Conservation (phyloP, 768 basidiomycete genomes). For the Lactarius hatsudake region DNA sequence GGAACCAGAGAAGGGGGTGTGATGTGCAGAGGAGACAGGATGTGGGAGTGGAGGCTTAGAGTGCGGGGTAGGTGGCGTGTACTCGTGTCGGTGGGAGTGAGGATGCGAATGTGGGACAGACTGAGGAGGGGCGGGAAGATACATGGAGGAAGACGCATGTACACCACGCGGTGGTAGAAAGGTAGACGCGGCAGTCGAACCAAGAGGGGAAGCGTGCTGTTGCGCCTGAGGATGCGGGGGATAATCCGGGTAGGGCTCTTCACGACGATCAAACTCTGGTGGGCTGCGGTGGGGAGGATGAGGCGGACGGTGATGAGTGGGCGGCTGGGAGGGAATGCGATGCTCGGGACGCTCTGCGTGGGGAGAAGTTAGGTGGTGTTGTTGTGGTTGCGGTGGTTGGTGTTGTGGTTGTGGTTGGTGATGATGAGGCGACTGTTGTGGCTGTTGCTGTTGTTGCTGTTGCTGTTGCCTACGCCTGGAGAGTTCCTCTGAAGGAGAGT, state of each 20-base stretch:
- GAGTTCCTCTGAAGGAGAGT: constrained; percentile 62
- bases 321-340: constrained; percentile 26
- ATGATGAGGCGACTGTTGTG: constrained; percentile 28
- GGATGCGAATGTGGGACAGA: constrained; percentile 27
- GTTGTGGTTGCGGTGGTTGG: constrained; percentile 31
- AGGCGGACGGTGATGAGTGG: constrained; percentile 26
- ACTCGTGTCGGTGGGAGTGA: constrained; percentile 25
- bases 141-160: constrained; percentile 22
- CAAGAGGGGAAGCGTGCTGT: constrained; percentile 18
- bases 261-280: constrained; percentile 26
- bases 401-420: constrained; percentile 35
- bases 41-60: constrained; percentile 16
- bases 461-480: constrained; percentile 31
- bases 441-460: constrained; percentile 30
- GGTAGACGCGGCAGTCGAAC: background rate
- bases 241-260: constrained; percentile 22
- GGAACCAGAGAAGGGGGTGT: constrained; percentile 22
- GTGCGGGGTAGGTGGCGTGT: constrained; percentile 28
- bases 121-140: constrained; percentile 27
- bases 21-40: constrained; percentile 22
- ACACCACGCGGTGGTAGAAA: constrained; percentile 30
- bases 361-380: constrained; percentile 30
- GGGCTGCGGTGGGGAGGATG: constrained; percentile 25
- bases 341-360: constrained; percentile 31
- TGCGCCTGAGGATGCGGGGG: constrained; percentile 24